These are phyloP conservation scores for Apophysomyces trapeziformis DNA, from an alignment of 371 early-diverging fungal genomes.

Conservation along the genomic window DNA sequence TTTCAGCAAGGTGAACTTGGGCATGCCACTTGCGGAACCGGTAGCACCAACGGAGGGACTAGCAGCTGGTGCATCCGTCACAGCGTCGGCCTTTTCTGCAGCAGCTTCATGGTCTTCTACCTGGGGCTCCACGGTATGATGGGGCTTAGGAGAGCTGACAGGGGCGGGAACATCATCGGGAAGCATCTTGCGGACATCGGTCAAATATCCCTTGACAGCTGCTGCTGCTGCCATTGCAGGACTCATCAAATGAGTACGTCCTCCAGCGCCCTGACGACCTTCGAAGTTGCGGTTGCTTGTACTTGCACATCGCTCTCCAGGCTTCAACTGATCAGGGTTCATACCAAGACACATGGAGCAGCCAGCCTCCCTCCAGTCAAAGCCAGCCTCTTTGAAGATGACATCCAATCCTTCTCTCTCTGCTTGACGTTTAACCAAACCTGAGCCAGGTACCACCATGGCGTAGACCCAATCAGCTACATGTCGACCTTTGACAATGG, in stretches of 20 bases:
- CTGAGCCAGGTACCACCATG: slow-evolving; percentile 77
- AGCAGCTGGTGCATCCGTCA: slow-evolving; percentile 27
- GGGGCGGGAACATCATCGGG: slow-evolving; percentile 24
- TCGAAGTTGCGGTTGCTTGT: slow-evolving; percentile 79
- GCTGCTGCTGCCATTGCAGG: slow-evolving; percentile 63
- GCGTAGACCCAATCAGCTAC: slow-evolving; percentile 68
- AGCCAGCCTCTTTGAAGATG: slow-evolving; percentile 70
- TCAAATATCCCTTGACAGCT: slow-evolving; percentile 48
- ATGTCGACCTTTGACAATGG: slow-evolving; percentile 63
- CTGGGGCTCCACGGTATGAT: slow-evolving; percentile 21
- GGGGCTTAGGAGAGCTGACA: slow-evolving; percentile 23
- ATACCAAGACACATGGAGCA: slow-evolving; percentile 80
- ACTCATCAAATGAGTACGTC: slow-evolving; percentile 58
- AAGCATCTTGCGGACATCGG: slow-evolving; percentile 48
- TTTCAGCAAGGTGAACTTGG: slow-evolving; percentile 60
- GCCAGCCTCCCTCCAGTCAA: slow-evolving; percentile 77
- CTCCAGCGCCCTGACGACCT: slow-evolving; percentile 71
- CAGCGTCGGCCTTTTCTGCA: slow-evolving; percentile 27
- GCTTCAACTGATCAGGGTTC: slow-evolving; percentile 74
- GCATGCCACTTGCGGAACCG: slow-evolving; percentile 52
- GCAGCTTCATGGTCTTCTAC: slow-evolving; percentile 21
- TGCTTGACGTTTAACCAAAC: slow-evolving; percentile 69
- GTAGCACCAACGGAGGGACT: slow-evolving; percentile 10
- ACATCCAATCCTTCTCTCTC: slow-evolving; percentile 71
- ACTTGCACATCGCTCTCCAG: slow-evolving; percentile 71